Conservation (phyloP, 2,329 filamentous ascomycete genomes). For the Clonostachys chloroleuca region DNA sequence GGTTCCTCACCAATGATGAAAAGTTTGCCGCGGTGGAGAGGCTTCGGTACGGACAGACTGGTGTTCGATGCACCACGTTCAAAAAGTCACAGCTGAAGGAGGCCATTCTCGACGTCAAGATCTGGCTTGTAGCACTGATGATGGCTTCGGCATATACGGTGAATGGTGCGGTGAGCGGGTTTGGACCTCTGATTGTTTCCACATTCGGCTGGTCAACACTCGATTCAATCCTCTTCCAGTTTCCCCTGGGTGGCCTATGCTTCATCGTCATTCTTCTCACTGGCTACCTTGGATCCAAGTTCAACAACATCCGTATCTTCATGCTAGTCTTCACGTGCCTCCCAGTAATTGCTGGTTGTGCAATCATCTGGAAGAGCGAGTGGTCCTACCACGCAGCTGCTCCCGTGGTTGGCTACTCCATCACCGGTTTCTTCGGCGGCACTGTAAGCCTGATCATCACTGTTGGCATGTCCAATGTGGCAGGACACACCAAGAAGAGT, state of each 20-base stretch:
- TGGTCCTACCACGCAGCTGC: constrained; percentile 62
- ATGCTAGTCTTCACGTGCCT: constrained; percentile 64
- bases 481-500: constrained; percentile 36
- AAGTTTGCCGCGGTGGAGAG: constrained; percentile 46
- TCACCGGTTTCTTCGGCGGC: constrained; percentile 69
- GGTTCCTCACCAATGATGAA: constrained; percentile 49
- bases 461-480: constrained; percentile 41
- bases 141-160: constrained; percentile 57
- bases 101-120: constrained; percentile 36
- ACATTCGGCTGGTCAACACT: constrained; percentile 64
- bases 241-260: constrained; percentile 67
- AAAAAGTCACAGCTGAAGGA: constrained; percentile 41
- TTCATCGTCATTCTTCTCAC: constrained; percentile 61
- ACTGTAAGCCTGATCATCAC: constrained; percentile 58
- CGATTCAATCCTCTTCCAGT: constrained; percentile 68
- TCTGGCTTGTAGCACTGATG: constrained; percentile 46
- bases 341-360: constrained; percentile 70
- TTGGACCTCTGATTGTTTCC: constrained; percentile 67
- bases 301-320: constrained; percentile 59
- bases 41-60: constrained; percentile 41
- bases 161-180: constrained; percentile 67
- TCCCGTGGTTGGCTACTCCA: constrained; percentile 66
- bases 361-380: constrained; percentile 66
- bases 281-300: constrained; percentile 57
- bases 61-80: constrained; percentile 40